Evolutionary conservation across 352 stramenopile species (phyloP).

Genomic region (Peronosclerospora sorghi): DNA sequence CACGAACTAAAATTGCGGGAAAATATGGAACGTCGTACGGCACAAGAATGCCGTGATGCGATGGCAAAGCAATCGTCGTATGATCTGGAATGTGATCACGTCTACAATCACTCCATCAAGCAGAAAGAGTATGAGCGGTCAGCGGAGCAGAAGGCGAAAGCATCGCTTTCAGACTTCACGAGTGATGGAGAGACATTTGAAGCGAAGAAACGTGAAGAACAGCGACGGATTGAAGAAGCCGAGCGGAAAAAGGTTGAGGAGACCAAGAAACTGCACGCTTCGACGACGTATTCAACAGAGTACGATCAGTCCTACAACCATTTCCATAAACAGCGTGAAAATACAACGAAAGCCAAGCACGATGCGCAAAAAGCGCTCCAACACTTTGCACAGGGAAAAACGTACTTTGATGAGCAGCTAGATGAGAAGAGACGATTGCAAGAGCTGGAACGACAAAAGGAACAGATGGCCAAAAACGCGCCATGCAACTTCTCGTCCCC

Average conservation of each 20-base stretch:
- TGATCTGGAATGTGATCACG: constrained; percentile 25
- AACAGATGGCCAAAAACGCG: constrained; percentile 23
- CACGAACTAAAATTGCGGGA: constrained; percentile 34
- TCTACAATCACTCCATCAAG: constrained; percentile 27
- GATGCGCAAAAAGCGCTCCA: constrained; percentile 27
- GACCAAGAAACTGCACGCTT: no score
- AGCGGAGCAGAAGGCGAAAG: constrained; percentile 19
- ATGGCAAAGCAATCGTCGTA: constrained; percentile 32
- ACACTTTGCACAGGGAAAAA: constrained; percentile 36
- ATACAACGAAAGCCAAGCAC: no score
- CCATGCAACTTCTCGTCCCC: constrained; percentile 45
- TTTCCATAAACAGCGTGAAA: no score
- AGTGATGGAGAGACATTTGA: constrained; percentile 36
- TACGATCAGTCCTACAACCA: no score
- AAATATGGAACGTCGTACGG: constrained; percentile 26
- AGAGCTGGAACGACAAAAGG: constrained; percentile 34
- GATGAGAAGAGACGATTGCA: constrained; percentile 49
- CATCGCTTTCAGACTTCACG: constrained; percentile 20
- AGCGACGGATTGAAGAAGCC: constrained; percentile 17
- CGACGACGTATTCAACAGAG: no score
- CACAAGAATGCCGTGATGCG: constrained; percentile 20
- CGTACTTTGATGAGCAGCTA: constrained; percentile 45
- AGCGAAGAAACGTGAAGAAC: constrained; percentile 27
- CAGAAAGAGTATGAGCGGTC: constrained; percentile 22
- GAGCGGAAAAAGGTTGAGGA: constrained; percentile 16